These are phyloP conservation scores for Neoboletus brunneissimus DNA, from an alignment of 768 basidiomycete species.

Conservation along the genomic window DNA sequence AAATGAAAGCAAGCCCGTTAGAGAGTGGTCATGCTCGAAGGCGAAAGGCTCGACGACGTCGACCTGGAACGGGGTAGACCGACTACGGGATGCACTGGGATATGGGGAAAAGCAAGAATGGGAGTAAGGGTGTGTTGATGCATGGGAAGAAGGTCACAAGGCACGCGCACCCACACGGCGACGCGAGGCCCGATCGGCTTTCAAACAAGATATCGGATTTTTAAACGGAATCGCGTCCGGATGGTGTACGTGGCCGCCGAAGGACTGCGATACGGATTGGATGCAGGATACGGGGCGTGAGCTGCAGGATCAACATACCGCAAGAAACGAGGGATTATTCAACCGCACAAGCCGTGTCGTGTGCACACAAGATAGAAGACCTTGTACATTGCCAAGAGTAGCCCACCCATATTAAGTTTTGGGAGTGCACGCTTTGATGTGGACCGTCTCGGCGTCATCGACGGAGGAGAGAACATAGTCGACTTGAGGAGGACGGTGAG, in stretches of 20 bases:
- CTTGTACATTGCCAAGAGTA: background rate
- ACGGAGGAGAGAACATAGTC: background rate
- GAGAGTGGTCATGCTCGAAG: constrained; percentile 13
- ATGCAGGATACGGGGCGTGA: background rate
- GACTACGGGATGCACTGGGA: constrained; percentile 18
- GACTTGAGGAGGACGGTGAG: background rate
- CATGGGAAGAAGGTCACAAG: background rate
- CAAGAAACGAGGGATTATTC: too few relatives aligned
- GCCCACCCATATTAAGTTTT: background rate
- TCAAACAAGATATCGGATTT: constrained; percentile 45
- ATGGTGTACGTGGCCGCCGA: background rate
- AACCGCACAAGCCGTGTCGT: background rate
- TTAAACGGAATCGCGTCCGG: background rate
- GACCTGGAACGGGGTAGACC: constrained; percentile 8
- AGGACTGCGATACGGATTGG: background rate
- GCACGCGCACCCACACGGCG: background rate
- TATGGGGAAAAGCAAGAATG: background rate
- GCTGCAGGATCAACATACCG: background rate
- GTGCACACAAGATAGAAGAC: background rate
- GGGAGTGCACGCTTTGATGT: background rate
- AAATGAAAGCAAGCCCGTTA: constrained; percentile 4
- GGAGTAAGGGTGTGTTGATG: background rate
- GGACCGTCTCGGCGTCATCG: background rate
- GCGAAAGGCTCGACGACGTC: constrained; percentile 5
- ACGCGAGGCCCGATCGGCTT: constrained; percentile 47